Conservation (phyloP, 768 basidiomycete species). For the Lepiota brunneoincarnata region DNA sequence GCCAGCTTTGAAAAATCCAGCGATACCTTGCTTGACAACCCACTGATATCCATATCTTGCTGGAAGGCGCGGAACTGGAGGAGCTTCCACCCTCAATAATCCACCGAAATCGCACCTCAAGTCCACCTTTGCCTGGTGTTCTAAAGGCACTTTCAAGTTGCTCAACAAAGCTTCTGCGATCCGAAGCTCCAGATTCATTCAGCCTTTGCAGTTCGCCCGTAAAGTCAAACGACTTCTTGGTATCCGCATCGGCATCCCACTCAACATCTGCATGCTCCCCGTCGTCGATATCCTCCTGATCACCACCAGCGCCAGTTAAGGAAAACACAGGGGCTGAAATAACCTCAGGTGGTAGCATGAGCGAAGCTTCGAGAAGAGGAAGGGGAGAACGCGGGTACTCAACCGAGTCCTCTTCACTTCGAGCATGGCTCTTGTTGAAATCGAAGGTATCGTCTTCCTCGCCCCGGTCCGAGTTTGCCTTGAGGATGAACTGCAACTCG, state of each 20-base stretch:
- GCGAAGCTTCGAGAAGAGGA: constrained; percentile 27
- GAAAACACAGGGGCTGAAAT: constrained; percentile 22
- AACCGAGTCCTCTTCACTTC: neutral
- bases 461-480: constrained; percentile 19
- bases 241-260: constrained; percentile 53
- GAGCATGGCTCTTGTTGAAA: neutral
- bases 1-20: neutral
- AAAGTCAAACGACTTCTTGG: constrained; percentile 82
- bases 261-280: constrained; percentile 24
- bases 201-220: constrained; percentile 73
- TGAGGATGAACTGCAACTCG: constrained; percentile 66
- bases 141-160: constrained; percentile 79
- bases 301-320: constrained; percentile 25
- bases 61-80: constrained; percentile 54
- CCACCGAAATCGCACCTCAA: constrained; percentile 46
- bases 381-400: constrained; percentile 15
- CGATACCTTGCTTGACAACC: neutral
- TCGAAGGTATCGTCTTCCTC: constrained; percentile 15
- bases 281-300: constrained; percentile 33
- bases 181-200: constrained; percentile 66
- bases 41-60: constrained; percentile 9
- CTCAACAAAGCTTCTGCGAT: constrained; percentile 76
- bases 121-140: constrained; percentile 69
- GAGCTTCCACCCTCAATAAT: constrained; percentile 37
- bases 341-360: neutral